These are phyloP conservation scores for Thielaviopsis ethacetica DNA, from an alignment of 2,329 filamentous ascomycete species.

Conservation along the genomic window DNA sequence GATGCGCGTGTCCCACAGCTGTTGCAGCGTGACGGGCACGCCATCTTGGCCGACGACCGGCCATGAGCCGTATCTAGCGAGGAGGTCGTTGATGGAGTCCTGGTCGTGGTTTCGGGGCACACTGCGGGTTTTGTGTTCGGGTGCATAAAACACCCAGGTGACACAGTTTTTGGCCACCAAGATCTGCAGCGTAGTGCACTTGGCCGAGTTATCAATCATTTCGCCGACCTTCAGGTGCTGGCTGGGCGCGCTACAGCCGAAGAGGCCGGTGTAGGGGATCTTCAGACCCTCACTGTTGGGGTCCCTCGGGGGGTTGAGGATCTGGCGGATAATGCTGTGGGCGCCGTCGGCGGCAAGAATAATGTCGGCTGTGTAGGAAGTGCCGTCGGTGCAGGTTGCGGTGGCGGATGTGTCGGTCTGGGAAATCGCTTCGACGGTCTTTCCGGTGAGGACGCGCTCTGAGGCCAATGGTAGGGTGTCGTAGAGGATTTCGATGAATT, in stretches of 20 bases:
- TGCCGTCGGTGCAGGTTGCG: slow-evolving; percentile 21
- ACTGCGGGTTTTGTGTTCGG: too few relatives aligned
- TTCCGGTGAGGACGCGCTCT: slow-evolving; percentile 13
- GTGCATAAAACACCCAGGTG: too few relatives aligned
- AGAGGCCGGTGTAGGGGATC: background rate
- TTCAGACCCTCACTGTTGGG: too few relatives aligned
- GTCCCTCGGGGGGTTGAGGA: too few relatives aligned
- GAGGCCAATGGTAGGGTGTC: slow-evolving; percentile 13
- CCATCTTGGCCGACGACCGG: too few relatives aligned
- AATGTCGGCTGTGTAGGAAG: slow-evolving; percentile 21
- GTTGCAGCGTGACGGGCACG: background rate
- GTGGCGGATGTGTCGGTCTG: slow-evolving; percentile 15
- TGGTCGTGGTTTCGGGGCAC: too few relatives aligned
- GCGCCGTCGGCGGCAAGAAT: slow-evolving; percentile 28
- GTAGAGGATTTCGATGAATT: slow-evolving; percentile 14
- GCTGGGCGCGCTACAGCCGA: background rate
- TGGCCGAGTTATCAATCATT: too few relatives aligned
- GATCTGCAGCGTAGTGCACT: too few relatives aligned
- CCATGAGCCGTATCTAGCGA: too few relatives aligned
- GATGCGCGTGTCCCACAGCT: slow-evolving; percentile 1
- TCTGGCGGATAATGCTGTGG: slow-evolving; percentile 19
- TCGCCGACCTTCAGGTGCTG: too few relatives aligned
- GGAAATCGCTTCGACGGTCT: slow-evolving; percentile 11
- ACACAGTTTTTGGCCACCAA: too few relatives aligned
- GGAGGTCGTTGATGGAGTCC: too few relatives aligned